These are phyloP conservation scores for Cryphonectria radicalis DNA, from an alignment of 2,329 filamentous ascomycete species.

Conservation along the genomic window DNA sequence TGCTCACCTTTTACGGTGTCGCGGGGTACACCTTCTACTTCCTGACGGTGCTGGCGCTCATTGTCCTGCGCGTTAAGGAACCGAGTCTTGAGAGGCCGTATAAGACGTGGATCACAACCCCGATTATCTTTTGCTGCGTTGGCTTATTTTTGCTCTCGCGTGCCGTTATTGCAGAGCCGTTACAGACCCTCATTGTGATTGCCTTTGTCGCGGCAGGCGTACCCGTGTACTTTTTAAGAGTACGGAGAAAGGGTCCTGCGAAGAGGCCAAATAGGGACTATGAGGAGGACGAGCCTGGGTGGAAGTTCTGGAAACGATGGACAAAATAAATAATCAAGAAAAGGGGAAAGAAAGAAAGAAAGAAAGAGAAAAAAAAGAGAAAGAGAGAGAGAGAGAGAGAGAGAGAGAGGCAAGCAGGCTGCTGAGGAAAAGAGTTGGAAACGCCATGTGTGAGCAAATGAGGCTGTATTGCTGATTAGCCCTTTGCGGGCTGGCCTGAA, in stretches of 20 bases:
- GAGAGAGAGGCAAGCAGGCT: background rate
- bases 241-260: conserved; percentile 63
- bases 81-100: conserved; percentile 89
- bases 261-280: conserved; percentile 45
- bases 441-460: conserved; percentile 2
- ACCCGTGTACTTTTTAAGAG: conserved; percentile 86
- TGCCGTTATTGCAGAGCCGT: conserved; percentile 85
- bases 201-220: conserved; percentile 83
- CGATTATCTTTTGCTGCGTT: conserved; percentile 98
- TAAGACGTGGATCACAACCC: conserved; percentile 94
- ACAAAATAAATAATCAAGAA: conserved; percentile 27
- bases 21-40: conserved; percentile 99
- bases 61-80: conserved; percentile 85
- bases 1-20: conserved; percentile 96
- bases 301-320: conserved; percentile 64
- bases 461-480: background rate
- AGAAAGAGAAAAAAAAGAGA: conserved; percentile 16
- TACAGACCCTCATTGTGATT: conserved; percentile 87
- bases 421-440: background rate
- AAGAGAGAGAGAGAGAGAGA: background rate
- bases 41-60: conserved; percentile 88
- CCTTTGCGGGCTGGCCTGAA: background rate
- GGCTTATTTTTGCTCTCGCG: conserved; percentile 88
- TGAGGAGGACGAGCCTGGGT: conserved; percentile 48
- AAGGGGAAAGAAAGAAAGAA: background rate